These are phyloP conservation scores for Linnemannia zychae DNA, from an alignment of 192 early-diverging fungal species.

Conservation along the genomic window DNA sequence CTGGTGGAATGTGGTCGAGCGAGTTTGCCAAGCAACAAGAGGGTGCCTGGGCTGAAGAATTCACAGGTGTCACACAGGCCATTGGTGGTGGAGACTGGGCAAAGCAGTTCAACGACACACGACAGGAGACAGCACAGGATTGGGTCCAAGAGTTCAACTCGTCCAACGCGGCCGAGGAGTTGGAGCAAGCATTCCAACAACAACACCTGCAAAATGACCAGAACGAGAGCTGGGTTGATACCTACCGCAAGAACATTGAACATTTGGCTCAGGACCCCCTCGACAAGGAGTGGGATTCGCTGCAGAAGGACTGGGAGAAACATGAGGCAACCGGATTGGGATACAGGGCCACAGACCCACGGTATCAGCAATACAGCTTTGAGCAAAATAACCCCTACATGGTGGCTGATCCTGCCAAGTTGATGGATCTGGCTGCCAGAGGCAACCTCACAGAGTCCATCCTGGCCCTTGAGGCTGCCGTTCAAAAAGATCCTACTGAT, in stretches of 20 bases:
- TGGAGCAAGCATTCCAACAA: slow-evolving; percentile 64
- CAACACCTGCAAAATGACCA: slow-evolving; percentile 66
- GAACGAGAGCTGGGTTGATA: slow-evolving; percentile 76
- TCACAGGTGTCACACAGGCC: slow-evolving; percentile 62
- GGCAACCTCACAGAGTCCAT: slow-evolving; percentile 88
- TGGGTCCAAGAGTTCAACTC: slow-evolving; percentile 65
- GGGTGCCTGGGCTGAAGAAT: slow-evolving; percentile 72
- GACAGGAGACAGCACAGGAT: slow-evolving; percentile 29
- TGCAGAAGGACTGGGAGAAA: slow-evolving; percentile 81
- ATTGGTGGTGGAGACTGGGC: slow-evolving; percentile 64
- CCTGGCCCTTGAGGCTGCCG: slow-evolving; percentile 90
- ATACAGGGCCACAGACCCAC: slow-evolving; percentile 66
- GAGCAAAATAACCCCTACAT: slow-evolving; percentile 82
- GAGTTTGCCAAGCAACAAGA: slow-evolving; percentile 71
- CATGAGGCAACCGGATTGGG: slow-evolving; percentile 57
- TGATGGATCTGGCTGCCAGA: slow-evolving; percentile 64
- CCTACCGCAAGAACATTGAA: slow-evolving; percentile 78
- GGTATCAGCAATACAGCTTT: slow-evolving; percentile 83
- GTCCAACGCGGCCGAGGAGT: slow-evolving; percentile 54
- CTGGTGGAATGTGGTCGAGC: slow-evolving; percentile 66
- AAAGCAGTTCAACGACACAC: slow-evolving; percentile 54
- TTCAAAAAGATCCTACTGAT: slow-evolving; percentile 84
- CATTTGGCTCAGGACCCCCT: slow-evolving; percentile 70
- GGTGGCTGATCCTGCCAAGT: slow-evolving; percentile 60
- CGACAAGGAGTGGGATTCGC: slow-evolving; percentile 78